These are phyloP conservation scores for Rhizophagus prolifer DNA, from an alignment of 192 early-diverging fungal species.

Conservation along the genomic window DNA sequence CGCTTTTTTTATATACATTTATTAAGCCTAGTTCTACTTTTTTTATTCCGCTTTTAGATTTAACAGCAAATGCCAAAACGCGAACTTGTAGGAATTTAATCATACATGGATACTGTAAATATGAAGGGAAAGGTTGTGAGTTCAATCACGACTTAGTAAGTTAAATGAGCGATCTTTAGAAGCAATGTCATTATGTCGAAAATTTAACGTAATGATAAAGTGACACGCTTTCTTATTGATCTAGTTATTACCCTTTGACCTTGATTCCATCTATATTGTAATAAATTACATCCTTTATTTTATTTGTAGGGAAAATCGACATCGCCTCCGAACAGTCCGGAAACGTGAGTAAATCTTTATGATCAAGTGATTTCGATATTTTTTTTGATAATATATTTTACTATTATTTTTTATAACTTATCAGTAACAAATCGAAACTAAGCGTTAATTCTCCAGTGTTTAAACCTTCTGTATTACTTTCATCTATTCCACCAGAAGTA, in stretches of 20 bases:
- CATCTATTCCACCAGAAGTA: slow-evolving; percentile 51
- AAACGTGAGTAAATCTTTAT: slow-evolving; percentile 16
- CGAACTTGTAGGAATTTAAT: slow-evolving; percentile 75
- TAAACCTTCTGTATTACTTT: slow-evolving; percentile 49
- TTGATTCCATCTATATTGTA: not conserved
- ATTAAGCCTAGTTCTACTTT: not conserved
- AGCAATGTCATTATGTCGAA: not conserved
- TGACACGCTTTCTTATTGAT: not conserved
- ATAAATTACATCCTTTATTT: not conserved
- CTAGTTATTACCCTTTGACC: not conserved
- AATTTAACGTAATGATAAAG: not conserved
- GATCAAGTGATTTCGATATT: not conserved
- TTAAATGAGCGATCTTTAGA: not conserved
- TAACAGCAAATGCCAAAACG: slow-evolving; percentile 34
- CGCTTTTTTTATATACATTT: not conserved
- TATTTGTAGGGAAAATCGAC: slow-evolving; percentile 16
- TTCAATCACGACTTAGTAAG: slow-evolving; percentile 76
- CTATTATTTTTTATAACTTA: not conserved
- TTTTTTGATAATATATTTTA: not conserved
- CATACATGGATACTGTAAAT: slow-evolving; percentile 85
- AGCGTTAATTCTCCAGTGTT: slow-evolving; percentile 72
- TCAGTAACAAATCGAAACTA: slow-evolving; percentile 52
- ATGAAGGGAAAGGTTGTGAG: slow-evolving; percentile 78
- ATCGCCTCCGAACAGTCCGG: slow-evolving; percentile 16
- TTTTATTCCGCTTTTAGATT: not conserved